These are phyloP conservation scores for Claviceps maximensis DNA, from an alignment of 2,329 filamentous ascomycete species.

Conservation along the genomic window DNA sequence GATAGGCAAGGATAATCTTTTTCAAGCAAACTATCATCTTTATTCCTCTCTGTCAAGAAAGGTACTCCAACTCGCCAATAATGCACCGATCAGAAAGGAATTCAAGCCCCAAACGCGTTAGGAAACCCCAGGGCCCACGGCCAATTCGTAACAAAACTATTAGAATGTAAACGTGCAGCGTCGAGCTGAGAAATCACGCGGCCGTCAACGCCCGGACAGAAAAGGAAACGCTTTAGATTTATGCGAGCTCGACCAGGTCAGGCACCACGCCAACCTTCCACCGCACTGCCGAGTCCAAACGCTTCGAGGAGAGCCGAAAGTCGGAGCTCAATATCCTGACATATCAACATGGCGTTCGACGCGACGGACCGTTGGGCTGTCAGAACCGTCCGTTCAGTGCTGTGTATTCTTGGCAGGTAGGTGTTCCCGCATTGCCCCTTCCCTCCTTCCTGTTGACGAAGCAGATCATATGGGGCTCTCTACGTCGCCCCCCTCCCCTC, in stretches of 20 bases:
- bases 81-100: not conserved
- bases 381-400: not conserved
- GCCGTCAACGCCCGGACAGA: not conserved
- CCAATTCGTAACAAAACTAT: not conserved
- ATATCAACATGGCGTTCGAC: not conserved
- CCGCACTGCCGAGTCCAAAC: not conserved
- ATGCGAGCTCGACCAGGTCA: not conserved
- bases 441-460: not conserved
- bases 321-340: not conserved
- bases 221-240: not conserved
- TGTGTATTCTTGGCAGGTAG: slow-evolving; percentile 1
- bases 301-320: not conserved
- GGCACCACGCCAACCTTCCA: not conserved
- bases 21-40: not conserved
- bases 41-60: not conserved
- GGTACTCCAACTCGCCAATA: not conserved
- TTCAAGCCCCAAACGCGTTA: not conserved
- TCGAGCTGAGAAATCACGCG: not conserved
- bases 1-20: not conserved
- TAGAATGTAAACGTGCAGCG: not conserved
- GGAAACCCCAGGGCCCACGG: not conserved
- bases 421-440: not conserved
- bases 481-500: not conserved
- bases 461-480: not conserved
- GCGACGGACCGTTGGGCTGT: slow-evolving; percentile 1